Conservation (phyloP, 1,284 basidiomycete species). For the Chalciporus sp. region DNA sequence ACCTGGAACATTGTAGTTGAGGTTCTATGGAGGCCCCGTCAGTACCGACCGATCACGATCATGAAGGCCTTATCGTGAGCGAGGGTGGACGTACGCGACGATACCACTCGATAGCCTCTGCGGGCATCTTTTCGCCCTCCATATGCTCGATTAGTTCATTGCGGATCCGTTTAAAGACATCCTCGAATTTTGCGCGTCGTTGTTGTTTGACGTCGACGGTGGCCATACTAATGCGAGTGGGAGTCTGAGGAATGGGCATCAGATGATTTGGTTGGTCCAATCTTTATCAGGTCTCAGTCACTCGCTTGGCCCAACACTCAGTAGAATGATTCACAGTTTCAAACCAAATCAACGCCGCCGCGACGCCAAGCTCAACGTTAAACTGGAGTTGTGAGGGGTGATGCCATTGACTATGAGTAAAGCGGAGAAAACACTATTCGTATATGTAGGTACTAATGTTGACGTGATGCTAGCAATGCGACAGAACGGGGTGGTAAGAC, state of each 20-base stretch:
- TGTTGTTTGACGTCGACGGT: constrained; percentile 25
- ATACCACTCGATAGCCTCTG: constrained; percentile 68
- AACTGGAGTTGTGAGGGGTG: constrained; percentile 25
- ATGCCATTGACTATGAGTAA: constrained; percentile 19
- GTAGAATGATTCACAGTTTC: no score
- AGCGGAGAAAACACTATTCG: constrained; percentile 1
- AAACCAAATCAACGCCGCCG: no score
- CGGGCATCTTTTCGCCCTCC: constrained; percentile 56
- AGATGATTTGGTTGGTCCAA: no score
- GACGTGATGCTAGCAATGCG: constrained; percentile 14
- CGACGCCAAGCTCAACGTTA: background rate
- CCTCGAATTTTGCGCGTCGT: constrained; percentile 31
- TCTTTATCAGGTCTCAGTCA: constrained; percentile 7
- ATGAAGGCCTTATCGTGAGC: background rate
- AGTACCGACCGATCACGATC: no score
- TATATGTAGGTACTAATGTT: constrained; percentile 5
- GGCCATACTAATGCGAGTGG: constrained; percentile 8
- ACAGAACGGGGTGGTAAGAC: background rate
- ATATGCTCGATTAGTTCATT: constrained; percentile 48
- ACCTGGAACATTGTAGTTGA: constrained; percentile 94
- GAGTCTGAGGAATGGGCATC: background rate
- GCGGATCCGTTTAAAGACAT: constrained; percentile 33
- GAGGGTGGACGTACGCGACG: constrained; percentile 43
- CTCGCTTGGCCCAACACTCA: no score
- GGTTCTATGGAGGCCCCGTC: constrained; percentile 53